Conservation (phyloP, 495 filamentous ascomycete genomes). For the Annulohypoxylon moriforme region DNA sequence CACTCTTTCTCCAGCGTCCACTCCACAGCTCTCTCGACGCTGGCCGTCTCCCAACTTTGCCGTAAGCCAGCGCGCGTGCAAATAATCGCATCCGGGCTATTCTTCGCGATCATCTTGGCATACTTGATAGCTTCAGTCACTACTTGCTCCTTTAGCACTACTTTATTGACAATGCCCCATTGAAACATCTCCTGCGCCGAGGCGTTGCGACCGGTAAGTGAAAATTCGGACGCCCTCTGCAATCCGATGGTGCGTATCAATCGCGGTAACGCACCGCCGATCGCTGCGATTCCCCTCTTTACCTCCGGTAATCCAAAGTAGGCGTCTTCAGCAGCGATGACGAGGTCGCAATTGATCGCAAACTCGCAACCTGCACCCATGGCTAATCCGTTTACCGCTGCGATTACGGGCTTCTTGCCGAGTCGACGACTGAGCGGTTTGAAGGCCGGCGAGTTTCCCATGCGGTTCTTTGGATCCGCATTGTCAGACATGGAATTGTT, state of each 20-base stretch:
- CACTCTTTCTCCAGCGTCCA: conserved; percentile 66
- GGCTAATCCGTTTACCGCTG: conserved; percentile 81
- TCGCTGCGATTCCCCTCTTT: conserved; percentile 74
- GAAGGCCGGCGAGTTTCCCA: conserved; percentile 67
- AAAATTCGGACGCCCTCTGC: conserved; percentile 79
- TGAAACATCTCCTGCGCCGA: conserved; percentile 69
- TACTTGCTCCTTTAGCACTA: conserved; percentile 63
- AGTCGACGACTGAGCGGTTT: conserved; percentile 60
- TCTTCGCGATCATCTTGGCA: conserved; percentile 65
- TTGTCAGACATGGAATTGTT: conserved; percentile 47
- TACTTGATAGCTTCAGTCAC: conserved; percentile 65
- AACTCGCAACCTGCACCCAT: conserved; percentile 85
- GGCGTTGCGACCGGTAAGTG: conserved; percentile 74
- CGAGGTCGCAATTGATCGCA: conserved; percentile 77
- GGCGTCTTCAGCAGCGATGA: conserved; percentile 69
- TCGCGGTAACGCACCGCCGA: conserved; percentile 79
- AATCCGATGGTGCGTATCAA: conserved; percentile 74
- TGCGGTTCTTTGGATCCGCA: conserved; percentile 46
- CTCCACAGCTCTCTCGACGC: conserved; percentile 72
- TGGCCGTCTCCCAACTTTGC: conserved; percentile 69
- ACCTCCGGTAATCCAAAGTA: conserved; percentile 79
- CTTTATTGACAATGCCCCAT: conserved; percentile 82
- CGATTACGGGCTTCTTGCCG: conserved; percentile 78
- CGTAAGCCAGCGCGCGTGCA: conserved; percentile 74
- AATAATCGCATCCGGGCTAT: conserved; percentile 80